Conservation (phyloP, 345 rosid species). For the Balakata baccata region DNA sequence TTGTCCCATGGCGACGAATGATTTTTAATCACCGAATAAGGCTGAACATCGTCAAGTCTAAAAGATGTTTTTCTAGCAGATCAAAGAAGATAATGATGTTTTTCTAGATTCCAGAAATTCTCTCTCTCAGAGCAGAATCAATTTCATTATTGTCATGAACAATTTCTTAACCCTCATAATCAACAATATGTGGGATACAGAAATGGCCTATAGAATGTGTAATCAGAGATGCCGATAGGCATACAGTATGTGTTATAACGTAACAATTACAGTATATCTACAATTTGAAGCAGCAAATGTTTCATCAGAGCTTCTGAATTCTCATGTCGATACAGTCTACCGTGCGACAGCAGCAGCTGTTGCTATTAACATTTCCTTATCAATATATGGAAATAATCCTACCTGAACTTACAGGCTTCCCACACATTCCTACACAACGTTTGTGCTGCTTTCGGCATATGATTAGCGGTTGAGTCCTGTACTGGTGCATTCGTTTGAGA, state of each 20-base stretch:
- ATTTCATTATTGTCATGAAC: neutral
- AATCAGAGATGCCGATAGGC: slow-evolving; percentile 4
- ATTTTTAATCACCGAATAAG: too few species aligned
- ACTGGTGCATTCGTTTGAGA: slow-evolving; percentile 19
- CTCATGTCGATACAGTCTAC: neutral
- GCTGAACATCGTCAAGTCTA: too few species aligned
- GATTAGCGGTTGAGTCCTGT: slow-evolving; percentile 26
- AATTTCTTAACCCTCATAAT: neutral
- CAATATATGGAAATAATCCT: slow-evolving; percentile 26
- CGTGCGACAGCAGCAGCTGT: neutral
- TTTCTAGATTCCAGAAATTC: neutral
- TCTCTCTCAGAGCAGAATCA: neutral
- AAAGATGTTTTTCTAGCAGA: too few species aligned
- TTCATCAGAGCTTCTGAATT: neutral
- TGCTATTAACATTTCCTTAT: neutral
- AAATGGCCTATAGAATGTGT: neutral
- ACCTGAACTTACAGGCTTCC: slow-evolving; percentile 21
- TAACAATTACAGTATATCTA: slow-evolving; percentile 8
- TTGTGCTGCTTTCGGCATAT: slow-evolving; percentile 45
- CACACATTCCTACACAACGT: slow-evolving; percentile 22
- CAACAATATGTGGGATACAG: neutral
- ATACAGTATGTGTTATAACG: neutral
- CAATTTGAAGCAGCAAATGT: slow-evolving; percentile 1
- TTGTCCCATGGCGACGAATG: too few species aligned
- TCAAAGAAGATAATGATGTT: too few species aligned